Evolutionary conservation across 495 filamentous ascomycete genomes (phyloP).

Genomic region (Staphylotrichum tortipilum): DNA sequence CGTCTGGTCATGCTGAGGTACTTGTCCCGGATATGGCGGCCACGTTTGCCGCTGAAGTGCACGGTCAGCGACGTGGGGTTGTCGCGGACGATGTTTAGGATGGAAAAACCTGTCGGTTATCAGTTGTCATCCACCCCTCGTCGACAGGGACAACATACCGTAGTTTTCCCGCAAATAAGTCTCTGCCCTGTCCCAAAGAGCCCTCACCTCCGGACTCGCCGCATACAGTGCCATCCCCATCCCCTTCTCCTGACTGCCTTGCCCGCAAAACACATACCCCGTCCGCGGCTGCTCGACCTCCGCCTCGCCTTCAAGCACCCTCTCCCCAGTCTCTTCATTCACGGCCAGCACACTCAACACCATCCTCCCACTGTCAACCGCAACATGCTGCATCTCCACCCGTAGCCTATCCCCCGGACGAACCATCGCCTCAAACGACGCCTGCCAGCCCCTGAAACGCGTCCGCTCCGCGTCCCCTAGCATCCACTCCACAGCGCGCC

Average conservation of each 20-base stretch:
- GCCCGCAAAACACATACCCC: conserved; percentile 93
- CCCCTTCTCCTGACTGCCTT: conserved; percentile 94
- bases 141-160: conserved; percentile 94
- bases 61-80: conserved; percentile 39
- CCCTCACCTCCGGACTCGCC: conserved; percentile 81
- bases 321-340: conserved; percentile 88
- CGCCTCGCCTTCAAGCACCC: conserved; percentile 84
- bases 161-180: conserved; percentile 4
- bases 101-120: too few relatives aligned
- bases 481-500: too few relatives aligned
- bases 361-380: conserved; percentile 94
- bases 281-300: conserved; percentile 95
- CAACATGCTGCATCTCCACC: conserved; percentile 67
- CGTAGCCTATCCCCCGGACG: not conserved
- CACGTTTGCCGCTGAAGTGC: conserved; percentile 90
- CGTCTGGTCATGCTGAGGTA: conserved; percentile 79
- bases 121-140: conserved; percentile 32
- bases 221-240: conserved; percentile 99
- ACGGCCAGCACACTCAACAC: conserved; percentile 94
- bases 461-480: too few relatives aligned
- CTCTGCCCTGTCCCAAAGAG: conserved; percentile 96
- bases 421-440: too few relatives aligned
- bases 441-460: too few relatives aligned
- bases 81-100: too few relatives aligned
- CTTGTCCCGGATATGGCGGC: conserved; percentile 87